phyloP scores from a whole-genome alignment of 805 yeast genomes.

The Ogataea parapolymorpha region DNA sequence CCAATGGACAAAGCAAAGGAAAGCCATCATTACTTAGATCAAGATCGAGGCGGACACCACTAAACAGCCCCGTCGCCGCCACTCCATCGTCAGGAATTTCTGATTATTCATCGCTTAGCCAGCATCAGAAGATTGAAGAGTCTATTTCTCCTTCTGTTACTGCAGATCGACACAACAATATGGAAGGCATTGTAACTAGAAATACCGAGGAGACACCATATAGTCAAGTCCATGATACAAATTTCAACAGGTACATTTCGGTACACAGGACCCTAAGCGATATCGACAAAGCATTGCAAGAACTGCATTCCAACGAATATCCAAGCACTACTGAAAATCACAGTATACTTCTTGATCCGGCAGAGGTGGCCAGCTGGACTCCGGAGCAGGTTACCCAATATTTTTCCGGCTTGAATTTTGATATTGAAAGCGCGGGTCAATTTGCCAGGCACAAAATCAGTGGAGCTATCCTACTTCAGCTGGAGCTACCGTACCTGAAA shows the following conservation, averaged over 20 bases:
- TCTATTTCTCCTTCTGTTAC: not conserved
- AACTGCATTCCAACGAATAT: conserved; percentile 38
- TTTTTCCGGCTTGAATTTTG: conserved; percentile 72
- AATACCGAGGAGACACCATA: no score
- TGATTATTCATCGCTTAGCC: conserved; percentile 8
- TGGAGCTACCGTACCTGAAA: conserved; percentile 81
- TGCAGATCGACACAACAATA: not conserved
- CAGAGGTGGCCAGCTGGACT: conserved; percentile 63
- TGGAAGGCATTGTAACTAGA: not conserved
- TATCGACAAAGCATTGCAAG: conserved; percentile 70
- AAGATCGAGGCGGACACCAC: conserved; percentile 51
- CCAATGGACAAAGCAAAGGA: conserved; percentile 9
- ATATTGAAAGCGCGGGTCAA: conserved; percentile 66
- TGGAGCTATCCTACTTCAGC: conserved; percentile 79
- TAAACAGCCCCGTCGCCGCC: conserved; percentile 25
- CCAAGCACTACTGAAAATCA: not conserved
- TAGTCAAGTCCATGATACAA: not conserved
- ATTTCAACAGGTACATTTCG: conserved; percentile 30
- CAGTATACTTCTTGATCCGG: conserved; percentile 37
- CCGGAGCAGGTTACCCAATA: conserved; percentile 83
- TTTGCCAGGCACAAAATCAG: conserved; percentile 87
- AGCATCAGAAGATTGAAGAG: not conserved
- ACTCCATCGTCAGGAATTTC: conserved; percentile 12
- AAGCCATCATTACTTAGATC: conserved; percentile 49
- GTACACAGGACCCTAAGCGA: conserved; percentile 60